Base-by-base conservation (phyloP, 495 filamentous ascomycete genomes). In the Rhizodiscina lignyota region DNA sequence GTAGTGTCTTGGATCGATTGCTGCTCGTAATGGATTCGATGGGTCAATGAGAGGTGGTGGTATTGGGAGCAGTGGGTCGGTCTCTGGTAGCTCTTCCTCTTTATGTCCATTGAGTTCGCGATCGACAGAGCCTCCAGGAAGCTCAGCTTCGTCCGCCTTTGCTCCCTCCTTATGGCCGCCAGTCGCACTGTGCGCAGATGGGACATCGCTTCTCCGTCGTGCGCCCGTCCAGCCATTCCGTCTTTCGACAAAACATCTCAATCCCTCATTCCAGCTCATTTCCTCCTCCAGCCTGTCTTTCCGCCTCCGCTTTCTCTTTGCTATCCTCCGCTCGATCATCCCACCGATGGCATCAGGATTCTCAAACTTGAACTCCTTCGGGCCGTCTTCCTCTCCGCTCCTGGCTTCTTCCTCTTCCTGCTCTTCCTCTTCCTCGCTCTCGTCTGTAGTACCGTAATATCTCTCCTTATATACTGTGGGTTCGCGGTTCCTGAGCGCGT, bases 171-270 rank as follows among this genome's bases (percentile, higher is more conserved):
- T n/a, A n/a, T n/a, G n/a, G n/a, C 19, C 22, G 26, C 3, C 12
- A 13, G 18, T 35, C 28, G 21, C 10, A 11, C 8, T 19, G 5
- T 13, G 20, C 20, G 18, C 6, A 13, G 20, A 10, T 38, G 6
- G 30, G 18, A 18, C 24, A 35, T 27, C 4, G 39, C 20, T 20
- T 38, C 30, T 49, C 42, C 8, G 39, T 34, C 8, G 30, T 45
- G 85, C 89, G n/a, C 78, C 77, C 8, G 83, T 79, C 89, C 89
- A 97, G 12, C 71, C 77, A 58, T 94, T 72, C 27, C 89, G 68
- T 34, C 82, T 62, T 22, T 69, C 69, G 30, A 72, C 62, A 59
- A 78, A 97, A 43, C 72, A 75, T 30, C 71, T 63, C 27, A 97
- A 51, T 0, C 89, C 89, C 16, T 70, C 60, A 42, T 94, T 96